Percentiles rank a stretch among this genome's conserved stretches.
These are phyloP conservation scores for Penicillium silybi DNA, from an alignment of 495 filamentous ascomycete genomes.

Conservation along the genomic window DNA sequence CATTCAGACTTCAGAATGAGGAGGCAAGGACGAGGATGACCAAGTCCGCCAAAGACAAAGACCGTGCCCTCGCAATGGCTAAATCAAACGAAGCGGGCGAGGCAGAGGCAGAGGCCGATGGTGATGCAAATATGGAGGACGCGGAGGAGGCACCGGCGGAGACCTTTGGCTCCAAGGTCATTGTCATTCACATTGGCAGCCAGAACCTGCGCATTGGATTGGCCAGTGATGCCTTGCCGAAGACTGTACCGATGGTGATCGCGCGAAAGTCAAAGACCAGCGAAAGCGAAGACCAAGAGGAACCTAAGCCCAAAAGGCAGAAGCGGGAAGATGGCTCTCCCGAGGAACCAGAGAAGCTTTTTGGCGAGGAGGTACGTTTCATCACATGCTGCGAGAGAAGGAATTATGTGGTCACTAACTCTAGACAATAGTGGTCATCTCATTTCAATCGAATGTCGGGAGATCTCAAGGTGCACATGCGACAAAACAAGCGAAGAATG, in stretches of 20 bases:
- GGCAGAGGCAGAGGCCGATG: slow-evolving; percentile 50
- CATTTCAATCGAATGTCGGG: slow-evolving; percentile 77
- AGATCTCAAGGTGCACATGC: slow-evolving; percentile 86
- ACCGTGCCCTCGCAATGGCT: slow-evolving; percentile 74
- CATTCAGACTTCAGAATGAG: slow-evolving; percentile 80
- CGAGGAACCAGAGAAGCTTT: slow-evolving; percentile 67
- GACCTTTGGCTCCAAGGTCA: slow-evolving; percentile 79
- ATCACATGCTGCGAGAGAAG: background rate
- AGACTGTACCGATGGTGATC: slow-evolving; percentile 89
- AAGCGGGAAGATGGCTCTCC: slow-evolving; percentile 62
- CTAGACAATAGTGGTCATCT: slow-evolving; percentile 54
- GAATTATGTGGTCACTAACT: slow-evolving; percentile 15
- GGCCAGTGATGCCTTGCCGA: slow-evolving; percentile 90
- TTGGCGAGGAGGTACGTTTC: slow-evolving; percentile 73
- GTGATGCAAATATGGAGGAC: slow-evolving; percentile 63
- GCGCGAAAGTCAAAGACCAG: slow-evolving; percentile 69
- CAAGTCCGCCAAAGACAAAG: slow-evolving; percentile 77
- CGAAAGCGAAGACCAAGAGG: slow-evolving; percentile 78
- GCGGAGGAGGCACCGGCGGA: slow-evolving; percentile 54
- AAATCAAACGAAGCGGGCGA: slow-evolving; percentile 43
- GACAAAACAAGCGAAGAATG: slow-evolving; percentile 84
- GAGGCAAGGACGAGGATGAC: slow-evolving; percentile 74
- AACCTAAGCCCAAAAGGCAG: slow-evolving; percentile 82
- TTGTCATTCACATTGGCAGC: slow-evolving; percentile 96
- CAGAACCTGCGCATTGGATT: slow-evolving; percentile 92